Percentiles rank a stretch among this genome's conserved stretches.
Evolutionary conservation across 257 asterid species (phyloP).

Genomic region (Fraxinus americana): DNA sequence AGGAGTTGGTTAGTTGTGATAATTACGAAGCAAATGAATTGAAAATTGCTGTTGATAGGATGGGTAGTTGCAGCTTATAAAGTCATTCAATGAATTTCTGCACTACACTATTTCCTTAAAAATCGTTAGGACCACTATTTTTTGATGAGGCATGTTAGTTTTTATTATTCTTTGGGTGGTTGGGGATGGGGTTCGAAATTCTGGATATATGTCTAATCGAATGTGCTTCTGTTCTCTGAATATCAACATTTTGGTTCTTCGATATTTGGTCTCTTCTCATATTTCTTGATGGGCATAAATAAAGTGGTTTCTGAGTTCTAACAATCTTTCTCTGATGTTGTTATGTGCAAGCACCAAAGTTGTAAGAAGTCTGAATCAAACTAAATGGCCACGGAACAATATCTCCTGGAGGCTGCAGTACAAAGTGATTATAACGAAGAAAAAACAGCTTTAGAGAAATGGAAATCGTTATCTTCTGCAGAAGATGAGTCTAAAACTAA

Average conservation of each 20-base stretch:
- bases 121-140: not conserved
- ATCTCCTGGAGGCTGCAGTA: constrained; percentile 30
- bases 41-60: too few species aligned
- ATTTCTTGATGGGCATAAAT: not conserved
- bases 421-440: constrained; percentile 25
- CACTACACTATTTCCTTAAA: not conserved
- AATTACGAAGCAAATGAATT: not conserved
- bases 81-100: not conserved
- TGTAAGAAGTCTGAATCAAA: not conserved
- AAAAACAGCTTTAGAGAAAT: constrained; percentile 29
- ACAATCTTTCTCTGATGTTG: not conserved
- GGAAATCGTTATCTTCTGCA: constrained; percentile 33
- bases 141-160: not conserved
- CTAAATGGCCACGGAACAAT: constrained; percentile 38
- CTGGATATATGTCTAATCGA: not conserved
- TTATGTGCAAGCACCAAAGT: not conserved
- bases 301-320: not conserved
- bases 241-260: too few species aligned
- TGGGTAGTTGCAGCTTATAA: not conserved
- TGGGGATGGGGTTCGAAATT: not conserved
- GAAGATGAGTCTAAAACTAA: constrained; percentile 37
- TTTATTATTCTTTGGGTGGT: not conserved
- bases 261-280: not conserved
- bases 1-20: not conserved
- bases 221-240: not conserved